Evolutionary conservation across 345 rosid species (phyloP).

Genomic region (Dovyalis caffra): DNA sequence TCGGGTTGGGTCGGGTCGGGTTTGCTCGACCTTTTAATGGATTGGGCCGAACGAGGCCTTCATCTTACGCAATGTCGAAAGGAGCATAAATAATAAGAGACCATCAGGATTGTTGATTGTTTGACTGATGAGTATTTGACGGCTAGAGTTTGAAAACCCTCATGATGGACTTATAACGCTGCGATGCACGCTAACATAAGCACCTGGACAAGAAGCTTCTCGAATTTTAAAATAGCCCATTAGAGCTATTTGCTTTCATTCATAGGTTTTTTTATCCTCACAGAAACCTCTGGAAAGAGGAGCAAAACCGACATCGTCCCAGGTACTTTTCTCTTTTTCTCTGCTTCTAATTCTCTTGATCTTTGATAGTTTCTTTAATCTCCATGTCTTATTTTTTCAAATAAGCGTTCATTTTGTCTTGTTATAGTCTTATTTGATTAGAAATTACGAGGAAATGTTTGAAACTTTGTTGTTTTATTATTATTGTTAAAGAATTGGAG

Average conservation of each 20-base stretch:
- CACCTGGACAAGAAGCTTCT: constrained; percentile 11
- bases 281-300: background rate
- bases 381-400: background rate
- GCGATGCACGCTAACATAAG: background rate
- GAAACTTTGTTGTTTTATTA: too few species aligned
- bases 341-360: background rate
- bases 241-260: background rate
- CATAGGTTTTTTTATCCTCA: background rate
- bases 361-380: too few species aligned
- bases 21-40: too few species aligned
- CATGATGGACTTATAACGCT: background rate
- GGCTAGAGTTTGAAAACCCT: background rate
- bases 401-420: background rate
- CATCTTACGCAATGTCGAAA: background rate
- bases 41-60: background rate
- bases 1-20: background rate
- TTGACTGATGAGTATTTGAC: background rate
- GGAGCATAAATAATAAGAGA: background rate
- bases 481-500: too few species aligned
- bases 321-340: background rate
- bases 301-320: background rate
- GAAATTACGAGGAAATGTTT: background rate
- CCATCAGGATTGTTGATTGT: background rate
- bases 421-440: background rate
- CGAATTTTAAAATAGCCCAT: background rate